These are phyloP conservation scores for Tubosaeta brunneosetosa DNA, from an alignment of 768 basidiomycete species.

Conservation along the genomic window DNA sequence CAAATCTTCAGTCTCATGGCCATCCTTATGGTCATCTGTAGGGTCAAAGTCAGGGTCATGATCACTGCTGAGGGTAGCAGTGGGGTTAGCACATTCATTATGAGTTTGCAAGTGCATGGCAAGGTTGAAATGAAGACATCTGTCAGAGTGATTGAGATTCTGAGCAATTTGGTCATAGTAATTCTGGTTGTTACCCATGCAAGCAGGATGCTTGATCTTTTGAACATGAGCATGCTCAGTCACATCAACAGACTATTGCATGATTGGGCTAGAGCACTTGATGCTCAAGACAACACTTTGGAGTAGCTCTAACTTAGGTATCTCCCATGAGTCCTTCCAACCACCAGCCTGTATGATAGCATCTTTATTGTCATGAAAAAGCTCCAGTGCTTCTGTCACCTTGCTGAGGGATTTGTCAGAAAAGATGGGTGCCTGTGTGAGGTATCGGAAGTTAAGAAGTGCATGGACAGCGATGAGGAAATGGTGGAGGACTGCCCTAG, in stretches of 20 bases:
- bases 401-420: constrained; percentile 23
- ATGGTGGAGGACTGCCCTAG: neutral
- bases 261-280: neutral
- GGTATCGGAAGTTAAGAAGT: constrained; percentile 37
- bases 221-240: constrained; percentile 2
- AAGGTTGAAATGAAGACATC: neutral
- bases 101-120: neutral
- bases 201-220: neutral
- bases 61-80: no score
- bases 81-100: neutral
- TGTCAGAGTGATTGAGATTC: neutral
- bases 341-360: constrained; percentile 26
- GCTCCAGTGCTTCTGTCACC: constrained; percentile 24
- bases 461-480: constrained; percentile 15
- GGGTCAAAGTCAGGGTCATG: neutral
- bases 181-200: neutral
- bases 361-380: constrained; percentile 36
- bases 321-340: neutral
- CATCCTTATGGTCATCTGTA: neutral
- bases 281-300: neutral
- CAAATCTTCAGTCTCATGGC: neutral
- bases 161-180: neutral
- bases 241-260: neutral
- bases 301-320: constrained; percentile 1
- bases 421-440: constrained; percentile 34